These are phyloP conservation scores for Ophiostoma himal-ulmi DNA, from an alignment of 2,329 filamentous ascomycete genomes.

Conservation along the genomic window DNA sequence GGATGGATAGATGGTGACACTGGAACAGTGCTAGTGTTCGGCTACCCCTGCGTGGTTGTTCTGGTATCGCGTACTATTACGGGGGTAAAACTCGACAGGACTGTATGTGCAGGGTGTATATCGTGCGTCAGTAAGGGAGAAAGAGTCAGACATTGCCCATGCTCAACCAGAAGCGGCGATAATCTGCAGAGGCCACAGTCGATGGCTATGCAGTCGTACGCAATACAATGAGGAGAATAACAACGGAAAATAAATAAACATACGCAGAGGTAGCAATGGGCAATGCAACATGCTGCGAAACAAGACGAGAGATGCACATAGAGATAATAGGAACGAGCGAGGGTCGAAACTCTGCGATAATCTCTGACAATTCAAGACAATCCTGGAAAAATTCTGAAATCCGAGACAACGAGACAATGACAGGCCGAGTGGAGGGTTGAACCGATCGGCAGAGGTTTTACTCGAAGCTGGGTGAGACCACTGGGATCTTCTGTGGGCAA, in stretches of 20 bases:
- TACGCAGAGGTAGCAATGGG: neutral
- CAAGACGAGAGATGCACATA: neutral
- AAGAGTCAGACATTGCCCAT: neutral
- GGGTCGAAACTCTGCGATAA: neutral
- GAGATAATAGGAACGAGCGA: too few species aligned
- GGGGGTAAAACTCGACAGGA: neutral
- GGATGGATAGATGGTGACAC: neutral
- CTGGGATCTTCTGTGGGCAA: constrained; percentile 1
- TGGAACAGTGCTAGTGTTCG: neutral
- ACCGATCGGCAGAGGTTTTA: neutral
- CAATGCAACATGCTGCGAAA: neutral
- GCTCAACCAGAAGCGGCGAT: neutral
- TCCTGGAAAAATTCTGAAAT: neutral
- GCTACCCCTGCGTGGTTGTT: constrained; percentile 1
- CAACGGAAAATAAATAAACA: neutral
- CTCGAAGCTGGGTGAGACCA: neutral
- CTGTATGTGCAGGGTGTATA: neutral
- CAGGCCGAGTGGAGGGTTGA: neutral
- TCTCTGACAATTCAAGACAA: neutral
- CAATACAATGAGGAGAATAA: neutral
- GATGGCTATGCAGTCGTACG: neutral
- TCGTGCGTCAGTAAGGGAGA: constrained; percentile 1
- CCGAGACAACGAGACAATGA: neutral
- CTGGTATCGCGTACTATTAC: neutral
- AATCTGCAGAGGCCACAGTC: neutral